phyloP scores from a whole-genome alignment of 108 stramenopile species.

The Nitzschia sp. region DNA sequence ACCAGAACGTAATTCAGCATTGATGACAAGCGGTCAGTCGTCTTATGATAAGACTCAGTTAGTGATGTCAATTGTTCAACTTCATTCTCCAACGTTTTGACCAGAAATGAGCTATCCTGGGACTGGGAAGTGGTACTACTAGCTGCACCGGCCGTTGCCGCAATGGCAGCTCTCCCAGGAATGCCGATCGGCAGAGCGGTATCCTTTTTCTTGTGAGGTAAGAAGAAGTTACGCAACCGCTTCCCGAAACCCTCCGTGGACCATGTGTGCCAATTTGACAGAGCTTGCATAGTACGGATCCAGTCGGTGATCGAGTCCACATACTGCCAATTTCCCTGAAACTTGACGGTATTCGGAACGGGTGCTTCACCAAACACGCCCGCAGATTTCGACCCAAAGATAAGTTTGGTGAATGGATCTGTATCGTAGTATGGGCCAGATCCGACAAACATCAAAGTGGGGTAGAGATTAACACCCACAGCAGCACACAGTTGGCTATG shows the following conservation, averaged over 20 bases:
- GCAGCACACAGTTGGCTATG: constrained; percentile 58
- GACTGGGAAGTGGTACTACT: not conserved
- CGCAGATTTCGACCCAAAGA: constrained; percentile 51
- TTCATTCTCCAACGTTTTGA: constrained; percentile 17
- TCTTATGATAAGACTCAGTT: constrained; percentile 44
- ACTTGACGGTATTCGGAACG: constrained; percentile 58
- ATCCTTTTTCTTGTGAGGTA: constrained; percentile 26
- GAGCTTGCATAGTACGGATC: constrained; percentile 70
- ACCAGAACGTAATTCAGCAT: constrained; percentile 59
- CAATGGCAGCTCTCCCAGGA: constrained; percentile 9
- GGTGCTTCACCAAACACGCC: constrained; percentile 50
- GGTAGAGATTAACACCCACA: constrained; percentile 60
- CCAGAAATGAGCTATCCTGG: not conserved
- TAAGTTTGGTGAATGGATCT: constrained; percentile 37
- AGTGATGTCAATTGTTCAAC: constrained; percentile 34
- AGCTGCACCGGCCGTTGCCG: not conserved
- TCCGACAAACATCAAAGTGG: constrained; percentile 78
- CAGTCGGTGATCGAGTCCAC: constrained; percentile 78
- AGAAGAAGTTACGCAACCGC: constrained; percentile 52
- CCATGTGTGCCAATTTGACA: constrained; percentile 71
- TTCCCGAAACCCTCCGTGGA: constrained; percentile 56
- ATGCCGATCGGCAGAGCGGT: constrained; percentile 44
- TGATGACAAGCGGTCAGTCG: constrained; percentile 38
- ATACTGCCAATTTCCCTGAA: constrained; percentile 78
- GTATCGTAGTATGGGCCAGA: constrained; percentile 67